Conservation (phyloP, 2,329 filamentous ascomycete genomes). For the Macrophomina pseudophaseolina region DNA sequence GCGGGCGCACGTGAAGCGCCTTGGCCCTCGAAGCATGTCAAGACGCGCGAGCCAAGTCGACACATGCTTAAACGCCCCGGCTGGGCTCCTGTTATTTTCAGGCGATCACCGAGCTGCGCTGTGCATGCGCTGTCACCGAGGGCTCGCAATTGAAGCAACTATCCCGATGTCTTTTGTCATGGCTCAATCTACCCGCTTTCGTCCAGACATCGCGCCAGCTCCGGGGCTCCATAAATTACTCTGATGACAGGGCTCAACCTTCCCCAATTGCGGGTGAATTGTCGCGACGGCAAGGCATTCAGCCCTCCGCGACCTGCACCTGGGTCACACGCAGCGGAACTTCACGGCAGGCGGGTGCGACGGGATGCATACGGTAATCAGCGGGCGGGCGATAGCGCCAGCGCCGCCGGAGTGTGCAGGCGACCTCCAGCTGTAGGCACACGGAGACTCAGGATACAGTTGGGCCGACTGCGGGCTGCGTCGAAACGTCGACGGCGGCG, state of each 20-base stretch:
- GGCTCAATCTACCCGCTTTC: background rate
- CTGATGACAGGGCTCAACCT: background rate
- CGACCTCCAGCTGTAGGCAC: background rate
- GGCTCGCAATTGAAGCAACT: background rate
- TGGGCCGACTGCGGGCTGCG: background rate
- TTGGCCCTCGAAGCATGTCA: constrained; percentile 2
- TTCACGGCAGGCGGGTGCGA: background rate
- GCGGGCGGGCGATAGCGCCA: background rate
- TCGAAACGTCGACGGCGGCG: constrained; percentile 5
- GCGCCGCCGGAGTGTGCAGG: background rate
- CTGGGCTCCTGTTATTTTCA: constrained; percentile 3
- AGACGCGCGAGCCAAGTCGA: constrained; percentile 3
- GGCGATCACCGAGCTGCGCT: constrained; percentile 2
- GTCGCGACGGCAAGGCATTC: background rate
- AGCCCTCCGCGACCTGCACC: background rate
- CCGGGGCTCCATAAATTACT: background rate
- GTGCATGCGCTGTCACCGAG: background rate
- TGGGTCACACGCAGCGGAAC: background rate
- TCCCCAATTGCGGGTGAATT: background rate
- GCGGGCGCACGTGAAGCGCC: constrained; percentile 5
- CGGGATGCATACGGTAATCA: background rate
- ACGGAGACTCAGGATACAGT: too few relatives aligned
- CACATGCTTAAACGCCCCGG: background rate
- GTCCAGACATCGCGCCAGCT: background rate
- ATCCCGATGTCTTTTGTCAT: background rate